Evolutionary conservation across 208 protist genomes (phyloP), one percentile per base, ranked within the genome.

Genomic region (Balamuthia mandrillaris): DNA sequence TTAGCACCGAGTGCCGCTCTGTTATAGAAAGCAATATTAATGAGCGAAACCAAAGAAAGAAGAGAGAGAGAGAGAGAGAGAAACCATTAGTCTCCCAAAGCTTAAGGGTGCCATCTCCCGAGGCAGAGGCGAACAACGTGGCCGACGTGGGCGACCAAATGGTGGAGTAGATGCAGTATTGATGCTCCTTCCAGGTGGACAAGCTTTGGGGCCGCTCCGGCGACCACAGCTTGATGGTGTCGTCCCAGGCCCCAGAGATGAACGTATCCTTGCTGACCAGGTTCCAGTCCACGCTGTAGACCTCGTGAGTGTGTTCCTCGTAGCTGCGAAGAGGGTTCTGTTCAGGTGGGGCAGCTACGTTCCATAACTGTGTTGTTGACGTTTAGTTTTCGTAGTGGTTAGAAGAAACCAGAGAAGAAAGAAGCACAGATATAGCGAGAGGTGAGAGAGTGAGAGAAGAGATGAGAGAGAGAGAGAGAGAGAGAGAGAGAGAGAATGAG

Each of bases 251-350:
- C 16, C 82, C 89, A 2, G 88, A 83, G 5, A 90, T 42, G 86
- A 93, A 92, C n/a, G 31, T 83, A 45, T 88, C 63, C 78, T 91
- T 91, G 4, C 51, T 14, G 6, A 89, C 68, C 0, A 89, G 85
- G 78, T 92, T 92, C 90, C 90, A 92, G 81, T 92, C 86, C 31
- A 92, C 85, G 58, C 72, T 75, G 70, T 87, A 77, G 44, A 65
- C 90, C 54, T 92, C 90, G 63, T 90, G 74, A 27, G 79, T 88
- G 47, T 92, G 90, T 56, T 92, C 90, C 27, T 90, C 33, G 51
- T 75, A 92, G 33, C 56, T 85, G 1, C 79, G 79, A 51, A 85
- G 44, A 35, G 79, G 79, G 29, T 75, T 68, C 39, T 74, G 37
- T 14, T 29, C 58, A 0, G 74, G 74, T 31, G 56, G 60, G 44